phyloP scores from a whole-genome alignment of 345 rosid genomes.

The Ceriops decandra region DNA sequence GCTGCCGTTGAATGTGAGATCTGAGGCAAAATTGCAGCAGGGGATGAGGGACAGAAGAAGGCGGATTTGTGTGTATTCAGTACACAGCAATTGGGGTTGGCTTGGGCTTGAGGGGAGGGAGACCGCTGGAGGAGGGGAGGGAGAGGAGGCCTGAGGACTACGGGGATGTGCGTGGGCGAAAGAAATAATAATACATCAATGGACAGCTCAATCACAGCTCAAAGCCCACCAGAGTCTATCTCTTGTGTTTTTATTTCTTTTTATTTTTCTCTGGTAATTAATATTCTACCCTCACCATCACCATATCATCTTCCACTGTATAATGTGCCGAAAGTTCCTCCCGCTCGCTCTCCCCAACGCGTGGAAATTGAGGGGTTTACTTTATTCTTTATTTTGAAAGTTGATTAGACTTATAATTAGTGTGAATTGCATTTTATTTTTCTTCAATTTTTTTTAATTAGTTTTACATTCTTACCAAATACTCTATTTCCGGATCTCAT shows the following conservation, averaged over 20 bases:
- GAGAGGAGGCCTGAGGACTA: slow-evolving; percentile 27
- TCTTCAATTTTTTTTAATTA: background rate
- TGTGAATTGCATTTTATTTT: background rate
- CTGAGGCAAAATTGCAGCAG: slow-evolving; percentile 4
- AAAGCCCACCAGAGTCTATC: slow-evolving; percentile 54
- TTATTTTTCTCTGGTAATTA: background rate
- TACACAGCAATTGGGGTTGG: background rate
- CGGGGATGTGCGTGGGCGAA: slow-evolving; percentile 29
- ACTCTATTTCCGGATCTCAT: background rate
- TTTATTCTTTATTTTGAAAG: slow-evolving; percentile 20
- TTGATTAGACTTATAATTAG: background rate
- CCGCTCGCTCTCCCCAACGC: background rate
- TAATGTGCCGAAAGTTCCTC: background rate
- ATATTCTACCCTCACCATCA: background rate
- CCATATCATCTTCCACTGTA: background rate
- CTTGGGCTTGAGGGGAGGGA: slow-evolving; percentile 6
- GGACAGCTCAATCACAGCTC: slow-evolving; percentile 96
- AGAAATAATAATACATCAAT: slow-evolving; percentile 35
- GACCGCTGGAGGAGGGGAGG: background rate
- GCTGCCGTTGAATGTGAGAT: slow-evolving; percentile 15
- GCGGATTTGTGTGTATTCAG: background rate
- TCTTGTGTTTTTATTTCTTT: background rate
- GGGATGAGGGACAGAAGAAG: slow-evolving; percentile 9
- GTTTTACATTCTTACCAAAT: background rate
- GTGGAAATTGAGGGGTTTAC: background rate